Conservation (phyloP, 2,329 filamentous ascomycete species). For the Exophiala mesophila region DNA sequence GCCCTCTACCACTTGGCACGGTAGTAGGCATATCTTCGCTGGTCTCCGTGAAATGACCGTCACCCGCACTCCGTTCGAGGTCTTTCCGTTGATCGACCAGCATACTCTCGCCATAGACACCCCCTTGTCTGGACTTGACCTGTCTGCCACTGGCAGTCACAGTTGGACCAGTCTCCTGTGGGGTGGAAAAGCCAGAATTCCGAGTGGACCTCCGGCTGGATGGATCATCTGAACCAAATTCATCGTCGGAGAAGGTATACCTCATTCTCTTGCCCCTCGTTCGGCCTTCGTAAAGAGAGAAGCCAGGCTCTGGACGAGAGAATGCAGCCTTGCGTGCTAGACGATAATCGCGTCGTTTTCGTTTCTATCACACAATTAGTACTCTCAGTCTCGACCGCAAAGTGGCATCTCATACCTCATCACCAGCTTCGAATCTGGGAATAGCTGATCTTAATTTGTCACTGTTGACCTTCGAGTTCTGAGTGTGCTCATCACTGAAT, state of each 20-base stretch:
- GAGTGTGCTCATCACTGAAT: constrained; percentile 69
- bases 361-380: constrained; percentile 59
- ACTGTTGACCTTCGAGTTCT: constrained; percentile 68
- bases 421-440: constrained; percentile 85
- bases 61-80: constrained; percentile 37
- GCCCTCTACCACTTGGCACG: constrained; percentile 38
- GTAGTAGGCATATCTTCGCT: constrained; percentile 42
- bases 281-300: constrained; percentile 91
- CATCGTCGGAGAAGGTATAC: constrained; percentile 88
- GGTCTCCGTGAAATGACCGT: constrained; percentile 40
- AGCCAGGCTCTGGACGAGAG: constrained; percentile 77
- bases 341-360: constrained; percentile 86
- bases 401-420: constrained; percentile 60
- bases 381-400: constrained; percentile 20
- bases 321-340: constrained; percentile 81
- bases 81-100: constrained; percentile 48
- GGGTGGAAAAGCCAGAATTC: constrained; percentile 68
- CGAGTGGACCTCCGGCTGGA: constrained; percentile 62
- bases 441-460: constrained; percentile 74
- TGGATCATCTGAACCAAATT: constrained; percentile 57
- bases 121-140: constrained; percentile 54
- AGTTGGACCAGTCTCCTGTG: constrained; percentile 62
- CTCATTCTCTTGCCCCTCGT: constrained; percentile 94
- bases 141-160: constrained; percentile 84
- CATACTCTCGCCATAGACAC: constrained; percentile 52